These are phyloP conservation scores for Syncephalastrum sp. DNA, from an alignment of 371 early-diverging fungal genomes.

Conservation along the genomic window DNA sequence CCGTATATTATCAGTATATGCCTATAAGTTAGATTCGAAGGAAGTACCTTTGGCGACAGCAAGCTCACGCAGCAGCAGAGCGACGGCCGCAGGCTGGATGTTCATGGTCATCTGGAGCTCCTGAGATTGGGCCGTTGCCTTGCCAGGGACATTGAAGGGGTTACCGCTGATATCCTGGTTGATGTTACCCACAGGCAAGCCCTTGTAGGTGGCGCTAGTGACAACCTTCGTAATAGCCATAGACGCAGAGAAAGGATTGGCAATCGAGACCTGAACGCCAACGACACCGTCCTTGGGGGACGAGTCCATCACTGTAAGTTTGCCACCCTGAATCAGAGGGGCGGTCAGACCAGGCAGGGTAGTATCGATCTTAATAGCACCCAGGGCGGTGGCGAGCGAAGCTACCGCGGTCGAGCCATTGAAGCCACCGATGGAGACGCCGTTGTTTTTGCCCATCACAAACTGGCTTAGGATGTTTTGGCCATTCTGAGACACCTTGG, in stretches of 20 bases:
- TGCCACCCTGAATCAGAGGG: conserved; percentile 48
- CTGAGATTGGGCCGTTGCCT: conserved; percentile 29
- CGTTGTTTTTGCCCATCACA: conserved; percentile 53
- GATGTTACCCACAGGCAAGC: conserved; percentile 54
- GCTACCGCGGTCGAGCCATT: conserved; percentile 44
- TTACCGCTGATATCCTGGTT: conserved; percentile 44
- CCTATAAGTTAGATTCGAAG: no score
- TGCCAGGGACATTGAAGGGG: conserved; percentile 41
- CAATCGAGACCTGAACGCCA: conserved; percentile 50
- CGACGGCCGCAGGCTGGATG: conserved; percentile 44
- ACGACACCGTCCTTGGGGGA: conserved; percentile 46
- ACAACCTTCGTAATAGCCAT: conserved; percentile 50
- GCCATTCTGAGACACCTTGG: conserved; percentile 47
- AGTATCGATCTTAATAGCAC: conserved; percentile 41
- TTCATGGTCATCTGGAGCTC: conserved; percentile 42
- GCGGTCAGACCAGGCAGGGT: conserved; percentile 54
- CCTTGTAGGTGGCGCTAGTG: conserved; percentile 47
- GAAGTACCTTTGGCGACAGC: conserved; percentile 35
- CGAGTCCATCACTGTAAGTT: conserved; percentile 44
- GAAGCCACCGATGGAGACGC: conserved; percentile 48
- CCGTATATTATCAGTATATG: no score
- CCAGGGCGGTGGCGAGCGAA: conserved; percentile 46
- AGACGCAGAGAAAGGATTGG: conserved; percentile 57
- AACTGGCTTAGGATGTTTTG: conserved; percentile 52
- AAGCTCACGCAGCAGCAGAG: conserved; percentile 46